These are phyloP conservation scores for Trichoderma virens DNA, from an alignment of 495 filamentous ascomycete genomes.

Conservation along the genomic window DNA sequence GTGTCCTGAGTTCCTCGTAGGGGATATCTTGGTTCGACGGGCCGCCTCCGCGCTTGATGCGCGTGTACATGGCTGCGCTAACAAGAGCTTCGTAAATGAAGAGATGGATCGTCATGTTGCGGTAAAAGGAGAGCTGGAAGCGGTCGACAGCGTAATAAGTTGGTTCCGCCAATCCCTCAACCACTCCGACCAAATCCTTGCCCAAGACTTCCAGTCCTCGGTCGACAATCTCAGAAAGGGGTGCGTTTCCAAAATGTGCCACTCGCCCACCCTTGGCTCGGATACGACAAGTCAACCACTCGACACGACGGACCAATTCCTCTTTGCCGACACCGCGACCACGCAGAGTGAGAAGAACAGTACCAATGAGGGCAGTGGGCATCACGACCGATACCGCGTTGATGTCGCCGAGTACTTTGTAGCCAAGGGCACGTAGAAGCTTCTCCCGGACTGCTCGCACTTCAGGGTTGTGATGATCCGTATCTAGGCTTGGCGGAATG, in stretches of 20 bases:
- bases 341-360: constrained; percentile 82
- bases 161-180: constrained; percentile 72
- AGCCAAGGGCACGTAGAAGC: constrained; percentile 77
- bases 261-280: constrained; percentile 78
- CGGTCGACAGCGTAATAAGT: constrained; percentile 92
- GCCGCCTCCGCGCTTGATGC: constrained; percentile 81
- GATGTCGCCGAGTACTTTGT: constrained; percentile 86
- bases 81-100: constrained; percentile 91
- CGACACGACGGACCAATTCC: constrained; percentile 77
- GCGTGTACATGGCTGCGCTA: constrained; percentile 79
- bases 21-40: constrained; percentile 71
- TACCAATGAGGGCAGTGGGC: constrained; percentile 93
- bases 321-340: constrained; percentile 84
- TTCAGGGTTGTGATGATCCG: constrained; percentile 34
- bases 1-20: constrained; percentile 58
- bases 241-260: constrained; percentile 79
- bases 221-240: constrained; percentile 74
- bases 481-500: constrained; percentile 28
- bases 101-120: constrained; percentile 98
- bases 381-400: constrained; percentile 95
- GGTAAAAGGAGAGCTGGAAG: constrained; percentile 95
- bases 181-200: constrained; percentile 71
- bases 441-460: constrained; percentile 43
- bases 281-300: constrained; percentile 85
- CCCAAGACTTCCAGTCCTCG: constrained; percentile 87